phyloP scores from a whole-genome alignment of 371 early-diverging fungal genomes.

The Fennellomyces sp. region DNA sequence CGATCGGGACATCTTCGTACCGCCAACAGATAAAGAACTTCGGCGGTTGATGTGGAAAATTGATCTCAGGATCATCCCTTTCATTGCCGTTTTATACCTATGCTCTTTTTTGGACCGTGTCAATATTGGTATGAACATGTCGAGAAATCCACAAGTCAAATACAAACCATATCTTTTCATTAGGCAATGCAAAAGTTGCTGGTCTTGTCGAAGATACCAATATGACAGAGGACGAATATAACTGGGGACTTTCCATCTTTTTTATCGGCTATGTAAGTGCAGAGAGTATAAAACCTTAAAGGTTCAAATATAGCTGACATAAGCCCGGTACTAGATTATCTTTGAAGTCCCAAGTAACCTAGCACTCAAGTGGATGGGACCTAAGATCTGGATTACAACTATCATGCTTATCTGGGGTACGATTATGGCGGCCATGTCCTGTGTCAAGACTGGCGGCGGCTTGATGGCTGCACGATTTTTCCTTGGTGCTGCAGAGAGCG shows the following conservation, averaged over 20 bases:
- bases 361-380: conserved; percentile 60
- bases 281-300: conserved; percentile 38
- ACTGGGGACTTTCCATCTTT: conserved; percentile 62
- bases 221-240: conserved; percentile 49
- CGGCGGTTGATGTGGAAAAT: conserved; percentile 3
- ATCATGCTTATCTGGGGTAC: conserved; percentile 5
- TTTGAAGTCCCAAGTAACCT: conserved; percentile 78
- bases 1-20: neutral
- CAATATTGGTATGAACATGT: conserved; percentile 47
- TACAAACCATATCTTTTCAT: conserved; percentile 43
- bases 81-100: conserved; percentile 47
- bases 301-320: conserved; percentile 21
- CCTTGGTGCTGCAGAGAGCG: conserved; percentile 62
- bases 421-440: conserved; percentile 19
- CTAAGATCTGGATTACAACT: conserved; percentile 46
- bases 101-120: conserved; percentile 56
- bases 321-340: conserved; percentile 43
- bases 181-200: conserved; percentile 59
- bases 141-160: conserved; percentile 40
- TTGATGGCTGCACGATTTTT: conserved; percentile 66
- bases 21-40: conserved; percentile 2
- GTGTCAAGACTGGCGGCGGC: conserved; percentile 36
- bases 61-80: conserved; percentile 18
- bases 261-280: conserved; percentile 65
- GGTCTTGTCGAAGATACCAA: conserved; percentile 41